A percentile compares a stretch with the other conserved stretches of the same genome.
Conservation (phyloP, 2,329 filamentous ascomycete genomes). For the Trichoderma afroharzianum region DNA sequence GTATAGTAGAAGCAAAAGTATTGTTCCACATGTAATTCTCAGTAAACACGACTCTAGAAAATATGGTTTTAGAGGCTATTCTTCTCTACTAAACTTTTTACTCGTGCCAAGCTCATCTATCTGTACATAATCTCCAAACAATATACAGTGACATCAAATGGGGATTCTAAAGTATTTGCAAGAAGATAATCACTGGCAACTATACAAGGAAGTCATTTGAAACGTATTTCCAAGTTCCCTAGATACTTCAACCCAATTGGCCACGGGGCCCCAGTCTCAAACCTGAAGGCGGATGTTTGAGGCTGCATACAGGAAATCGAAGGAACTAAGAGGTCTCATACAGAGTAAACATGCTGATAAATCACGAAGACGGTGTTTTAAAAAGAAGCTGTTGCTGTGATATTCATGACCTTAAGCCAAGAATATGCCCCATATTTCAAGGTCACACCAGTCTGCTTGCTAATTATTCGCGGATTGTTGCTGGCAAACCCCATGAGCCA, state of each 20-base stretch:
- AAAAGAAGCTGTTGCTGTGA: not conserved
- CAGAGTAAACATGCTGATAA: not conserved
- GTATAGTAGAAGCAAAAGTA: not conserved
- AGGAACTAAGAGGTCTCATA: not conserved
- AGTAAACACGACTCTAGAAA: not conserved
- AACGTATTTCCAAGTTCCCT: not conserved
- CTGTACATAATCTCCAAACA: not conserved
- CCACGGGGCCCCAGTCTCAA: not conserved
- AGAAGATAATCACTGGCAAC: not conserved
- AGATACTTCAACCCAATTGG: not conserved
- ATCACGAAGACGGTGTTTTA: not conserved
- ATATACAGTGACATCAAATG: accelerated
- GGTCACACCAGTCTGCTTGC: not conserved
- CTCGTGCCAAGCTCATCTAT: not conserved
- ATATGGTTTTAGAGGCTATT: not conserved
- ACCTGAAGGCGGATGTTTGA: not conserved
- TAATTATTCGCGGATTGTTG: not conserved
- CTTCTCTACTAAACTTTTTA: not conserved
- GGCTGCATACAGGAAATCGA: not conserved
- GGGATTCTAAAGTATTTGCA: not conserved
- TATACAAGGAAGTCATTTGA: not conserved
- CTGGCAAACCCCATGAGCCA: not conserved
- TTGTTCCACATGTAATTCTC: not conserved
- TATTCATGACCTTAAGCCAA: not conserved
- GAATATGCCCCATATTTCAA: not conserved